Evolutionary conservation across 208 protist genomes (phyloP).

Genomic region (Acanthamoeba sp.): DNA sequence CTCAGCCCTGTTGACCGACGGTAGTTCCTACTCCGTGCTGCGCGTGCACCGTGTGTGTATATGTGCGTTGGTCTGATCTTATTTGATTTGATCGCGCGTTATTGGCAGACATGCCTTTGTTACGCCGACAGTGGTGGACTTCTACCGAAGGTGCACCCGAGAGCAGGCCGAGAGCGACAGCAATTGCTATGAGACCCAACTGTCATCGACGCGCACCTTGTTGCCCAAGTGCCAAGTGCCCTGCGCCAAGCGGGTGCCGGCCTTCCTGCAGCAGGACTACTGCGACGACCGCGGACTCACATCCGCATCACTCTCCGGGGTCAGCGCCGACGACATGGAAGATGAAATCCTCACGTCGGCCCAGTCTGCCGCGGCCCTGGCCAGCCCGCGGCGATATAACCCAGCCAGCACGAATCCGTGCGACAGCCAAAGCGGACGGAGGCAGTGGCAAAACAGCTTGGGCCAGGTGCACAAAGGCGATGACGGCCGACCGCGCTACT

Average conservation of each 20-base stretch:
- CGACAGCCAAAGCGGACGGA: background rate
- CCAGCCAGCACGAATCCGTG: background rate
- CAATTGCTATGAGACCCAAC: background rate
- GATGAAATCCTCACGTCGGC: background rate
- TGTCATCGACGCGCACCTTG: background rate
- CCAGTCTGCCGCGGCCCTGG: background rate
- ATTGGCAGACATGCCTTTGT: background rate
- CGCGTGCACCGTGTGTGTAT: background rate
- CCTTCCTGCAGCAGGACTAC: background rate
- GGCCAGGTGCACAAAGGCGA: background rate
- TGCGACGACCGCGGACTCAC: background rate
- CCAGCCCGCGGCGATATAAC: background rate
- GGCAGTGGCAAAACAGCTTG: background rate
- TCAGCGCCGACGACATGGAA: background rate
- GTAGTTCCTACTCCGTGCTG: background rate
- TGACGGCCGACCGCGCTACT: background rate
- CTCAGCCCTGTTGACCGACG: background rate
- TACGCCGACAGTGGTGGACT: background rate
- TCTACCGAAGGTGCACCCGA: background rate
- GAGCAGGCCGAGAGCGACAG: background rate
- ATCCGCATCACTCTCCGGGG: background rate
- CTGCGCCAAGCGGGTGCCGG: background rate
- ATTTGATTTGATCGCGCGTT: background rate
- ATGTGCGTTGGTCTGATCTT: background rate
- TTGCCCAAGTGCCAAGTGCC: background rate